Base-by-base conservation (phyloP, 1,284 basidiomycete genomes). In the Tilletia horrida region DNA sequence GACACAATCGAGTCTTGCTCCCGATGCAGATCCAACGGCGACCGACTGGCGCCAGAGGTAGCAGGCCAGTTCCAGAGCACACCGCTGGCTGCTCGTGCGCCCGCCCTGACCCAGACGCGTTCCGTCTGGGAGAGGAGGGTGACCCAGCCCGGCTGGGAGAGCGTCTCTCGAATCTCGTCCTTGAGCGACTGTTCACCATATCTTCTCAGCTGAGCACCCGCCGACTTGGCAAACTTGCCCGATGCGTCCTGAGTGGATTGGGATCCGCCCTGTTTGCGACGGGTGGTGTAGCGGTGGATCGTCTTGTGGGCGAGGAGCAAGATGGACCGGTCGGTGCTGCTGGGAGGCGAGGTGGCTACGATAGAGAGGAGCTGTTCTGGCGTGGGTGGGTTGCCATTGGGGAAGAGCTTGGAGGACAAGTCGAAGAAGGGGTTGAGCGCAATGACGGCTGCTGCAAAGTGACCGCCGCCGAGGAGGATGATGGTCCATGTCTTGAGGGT, bases 281-380 rank as follows among this genome's bases (percentile, higher is more conserved):
- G 91, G 47, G 96, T 98, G 0, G 96, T 99, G 82, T 99, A 99
- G 7, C 96, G 89, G 83, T 98, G 96, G 83, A 97, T 98, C 0
- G 96, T 97, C 84, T 98, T 98, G 81, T 96, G 92, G 69, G 86
- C 86, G 50, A 98, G 77, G 2, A 98, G 87, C 76, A 94, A 89
- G 1, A 89, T 52, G 29, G 72, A 72, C 6, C 75, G 71, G 29
- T 75, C 70, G 63, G 63, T 31, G 45, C 27, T 35, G 45, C 45
- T 48, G 45, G 18, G 45, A 1, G 27, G 55, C 29, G 14, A 29
- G 29, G 27, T 29, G 6, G 55, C 18, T 8, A 18, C 55, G 25
- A 35, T 59, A 27, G 29, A 31, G 43, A 59, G 25, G 55, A 59
- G 27, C 21, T 59, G 55, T 40, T 59, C 55, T 16, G 55, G 55